Conservation (phyloP, 805 yeast species). For the Ascoidea asiatica region DNA sequence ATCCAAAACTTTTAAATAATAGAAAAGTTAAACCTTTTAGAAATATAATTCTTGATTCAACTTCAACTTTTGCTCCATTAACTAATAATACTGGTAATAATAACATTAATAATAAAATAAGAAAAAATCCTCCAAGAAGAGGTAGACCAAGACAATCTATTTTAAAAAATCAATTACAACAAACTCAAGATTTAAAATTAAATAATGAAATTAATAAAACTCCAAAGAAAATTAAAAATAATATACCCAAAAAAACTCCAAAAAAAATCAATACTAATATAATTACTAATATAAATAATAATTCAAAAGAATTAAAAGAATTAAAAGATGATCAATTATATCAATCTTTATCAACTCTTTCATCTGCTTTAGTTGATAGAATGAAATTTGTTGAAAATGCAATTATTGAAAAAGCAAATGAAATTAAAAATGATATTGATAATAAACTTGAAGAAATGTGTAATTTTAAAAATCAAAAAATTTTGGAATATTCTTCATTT, state of each 20-base stretch:
- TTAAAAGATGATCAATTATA: no score
- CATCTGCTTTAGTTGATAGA: neutral
- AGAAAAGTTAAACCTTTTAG: no score
- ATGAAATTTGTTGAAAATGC: neutral
- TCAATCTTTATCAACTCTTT: neutral
- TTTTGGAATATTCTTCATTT: neutral
- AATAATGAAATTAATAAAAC: no score
- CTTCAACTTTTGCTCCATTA: no score
- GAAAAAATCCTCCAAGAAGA: neutral
- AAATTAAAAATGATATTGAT: neutral
- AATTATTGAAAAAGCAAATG: neutral
- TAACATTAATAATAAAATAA: no score
- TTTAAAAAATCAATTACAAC: neutral
- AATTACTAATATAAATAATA: no score
- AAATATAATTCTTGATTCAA: no score
- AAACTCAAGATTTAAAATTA: no score
- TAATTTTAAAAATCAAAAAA: no score
- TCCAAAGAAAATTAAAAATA: neutral
- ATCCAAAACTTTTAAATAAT: no score
- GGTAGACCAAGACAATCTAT: neutral
- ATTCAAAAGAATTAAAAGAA: no score
- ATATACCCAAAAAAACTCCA: neutral
- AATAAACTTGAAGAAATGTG: neutral
- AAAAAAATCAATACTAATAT: neutral
- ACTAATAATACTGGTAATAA: no score